Evolutionary conservation across 106 monocot genomes (phyloP).

Genomic region (Narthecium ossifragum): DNA sequence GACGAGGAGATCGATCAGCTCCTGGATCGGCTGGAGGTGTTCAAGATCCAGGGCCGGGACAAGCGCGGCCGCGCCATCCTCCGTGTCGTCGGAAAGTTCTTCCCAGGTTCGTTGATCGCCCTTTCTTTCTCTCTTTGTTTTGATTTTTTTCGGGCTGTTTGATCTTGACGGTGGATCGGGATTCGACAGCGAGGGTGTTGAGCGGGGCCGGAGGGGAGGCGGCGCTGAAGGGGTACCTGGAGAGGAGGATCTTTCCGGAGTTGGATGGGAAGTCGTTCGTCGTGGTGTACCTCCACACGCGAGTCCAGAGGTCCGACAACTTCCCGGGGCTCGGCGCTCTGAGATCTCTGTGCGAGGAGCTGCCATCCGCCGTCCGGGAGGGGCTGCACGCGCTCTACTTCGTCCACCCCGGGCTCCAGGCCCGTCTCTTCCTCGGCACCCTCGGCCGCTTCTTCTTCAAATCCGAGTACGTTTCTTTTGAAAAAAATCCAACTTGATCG

Average conservation of each 20-base stretch:
- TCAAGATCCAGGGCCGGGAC: conserved; percentile 69
- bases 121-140: not conserved
- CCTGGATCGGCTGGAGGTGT: conserved; percentile 33
- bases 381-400: conserved; percentile 65
- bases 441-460: conserved; percentile 87
- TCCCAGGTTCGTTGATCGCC: conserved; percentile 51
- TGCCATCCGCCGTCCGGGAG: conserved; percentile 28
- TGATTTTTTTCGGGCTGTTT: not conserved
- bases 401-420: conserved; percentile 81
- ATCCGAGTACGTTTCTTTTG: conserved; percentile 34
- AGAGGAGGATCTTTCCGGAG: conserved; percentile 48
- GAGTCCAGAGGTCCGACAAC: conserved; percentile 48
- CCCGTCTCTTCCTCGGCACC: conserved; percentile 89
- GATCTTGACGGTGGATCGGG: no score
- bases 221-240: conserved; percentile 43
- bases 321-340: no score
- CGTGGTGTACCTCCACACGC: conserved; percentile 72
- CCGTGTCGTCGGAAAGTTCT: conserved; percentile 74
- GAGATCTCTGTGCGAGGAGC: no score
- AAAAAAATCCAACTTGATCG: not conserved
- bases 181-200: conserved; percentile 35
- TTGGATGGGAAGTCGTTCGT: conserved; percentile 37
- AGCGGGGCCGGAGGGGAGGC: conserved; percentile 22
- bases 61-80: conserved; percentile 71
- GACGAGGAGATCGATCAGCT: conserved; percentile 17